Conservation (phyloP, 2,329 filamentous ascomycete genomes). For the Alternaria tenuissima region DNA sequence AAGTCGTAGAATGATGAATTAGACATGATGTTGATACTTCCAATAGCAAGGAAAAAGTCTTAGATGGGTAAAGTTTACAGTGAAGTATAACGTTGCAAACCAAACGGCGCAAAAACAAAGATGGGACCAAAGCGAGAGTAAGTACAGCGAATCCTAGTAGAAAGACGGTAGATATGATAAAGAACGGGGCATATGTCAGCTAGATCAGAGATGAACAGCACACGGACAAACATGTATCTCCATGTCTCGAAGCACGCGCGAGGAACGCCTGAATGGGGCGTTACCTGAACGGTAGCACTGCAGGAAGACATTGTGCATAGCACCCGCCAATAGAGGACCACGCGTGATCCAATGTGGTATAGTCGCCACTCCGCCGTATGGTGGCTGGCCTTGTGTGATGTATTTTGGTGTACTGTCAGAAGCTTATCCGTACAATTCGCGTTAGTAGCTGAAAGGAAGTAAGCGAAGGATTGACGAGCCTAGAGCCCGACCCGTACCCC, state of each 20-base stretch:
- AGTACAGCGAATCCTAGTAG: slow-evolving; percentile 8
- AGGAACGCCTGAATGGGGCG: slow-evolving; percentile 20
- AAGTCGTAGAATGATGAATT: slow-evolving; percentile 25
- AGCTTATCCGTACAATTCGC: slow-evolving; percentile 24
- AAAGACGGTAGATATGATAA: slow-evolving; percentile 12
- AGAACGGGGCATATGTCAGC: slow-evolving; percentile 13
- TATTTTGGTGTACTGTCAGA: slow-evolving; percentile 28
- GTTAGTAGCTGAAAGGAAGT: slow-evolving; percentile 22
- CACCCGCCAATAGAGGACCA: slow-evolving; percentile 12
- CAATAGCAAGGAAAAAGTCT: neutral
- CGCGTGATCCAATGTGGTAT: slow-evolving; percentile 14
- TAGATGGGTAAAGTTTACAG: neutral
- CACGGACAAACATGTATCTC: slow-evolving; percentile 11
- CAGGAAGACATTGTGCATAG: slow-evolving; percentile 10
- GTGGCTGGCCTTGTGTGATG: slow-evolving; percentile 22
- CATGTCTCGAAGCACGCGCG: slow-evolving; percentile 9
- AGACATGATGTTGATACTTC: slow-evolving; percentile 5
- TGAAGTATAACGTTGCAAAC: neutral
- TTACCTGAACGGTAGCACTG: slow-evolving; percentile 13
- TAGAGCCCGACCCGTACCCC: slow-evolving; percentile 10
- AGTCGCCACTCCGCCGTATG: slow-evolving; percentile 10
- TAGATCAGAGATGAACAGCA: slow-evolving; percentile 18
- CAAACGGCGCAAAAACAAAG: slow-evolving; percentile 5
- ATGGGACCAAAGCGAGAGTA: slow-evolving; percentile 14
- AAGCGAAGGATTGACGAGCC: slow-evolving; percentile 26